Conservation (phyloP, 495 filamentous ascomycete species). For the Podospora pseudopauciseta region DNA sequence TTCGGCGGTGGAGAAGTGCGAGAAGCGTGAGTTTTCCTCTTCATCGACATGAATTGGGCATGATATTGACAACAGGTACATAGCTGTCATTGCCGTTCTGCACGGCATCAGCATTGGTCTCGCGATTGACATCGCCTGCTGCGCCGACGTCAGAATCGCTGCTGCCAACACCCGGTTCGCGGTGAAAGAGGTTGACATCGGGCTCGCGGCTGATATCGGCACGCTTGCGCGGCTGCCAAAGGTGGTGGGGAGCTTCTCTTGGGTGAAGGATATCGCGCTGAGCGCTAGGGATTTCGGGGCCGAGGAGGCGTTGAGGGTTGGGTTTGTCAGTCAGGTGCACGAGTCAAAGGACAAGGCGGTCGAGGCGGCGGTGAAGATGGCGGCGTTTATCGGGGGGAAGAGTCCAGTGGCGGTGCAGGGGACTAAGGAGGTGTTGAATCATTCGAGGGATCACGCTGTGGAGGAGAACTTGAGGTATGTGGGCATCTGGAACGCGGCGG, state of each 20-base stretch:
- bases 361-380: constrained; percentile 61
- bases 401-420: constrained; percentile 89
- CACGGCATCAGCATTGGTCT: constrained; percentile 80
- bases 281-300: constrained; percentile 73
- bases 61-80: not conserved
- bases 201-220: constrained; percentile 89
- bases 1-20: constrained; percentile 72
- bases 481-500: constrained; percentile 77
- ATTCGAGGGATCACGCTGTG: constrained; percentile 71
- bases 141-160: constrained; percentile 77
- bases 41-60: too few species aligned
- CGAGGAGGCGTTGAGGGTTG: constrained; percentile 75
- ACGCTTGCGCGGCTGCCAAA: constrained; percentile 84
- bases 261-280: constrained; percentile 89
- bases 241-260: constrained; percentile 68
- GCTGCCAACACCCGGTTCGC: constrained; percentile 60
- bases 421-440: constrained; percentile 91
- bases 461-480: constrained; percentile 82
- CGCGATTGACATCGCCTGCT: constrained; percentile 76
- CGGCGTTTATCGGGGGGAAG: constrained; percentile 67
- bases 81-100: constrained; percentile 76
- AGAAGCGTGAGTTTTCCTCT: constrained; percentile 61
- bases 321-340: constrained; percentile 78
- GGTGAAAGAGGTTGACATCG: constrained; percentile 95
- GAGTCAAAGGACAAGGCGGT: constrained; percentile 61